These are phyloP conservation scores for Didymella segeticola DNA, from an alignment of 2,329 filamentous ascomycete genomes.

Conservation along the genomic window DNA sequence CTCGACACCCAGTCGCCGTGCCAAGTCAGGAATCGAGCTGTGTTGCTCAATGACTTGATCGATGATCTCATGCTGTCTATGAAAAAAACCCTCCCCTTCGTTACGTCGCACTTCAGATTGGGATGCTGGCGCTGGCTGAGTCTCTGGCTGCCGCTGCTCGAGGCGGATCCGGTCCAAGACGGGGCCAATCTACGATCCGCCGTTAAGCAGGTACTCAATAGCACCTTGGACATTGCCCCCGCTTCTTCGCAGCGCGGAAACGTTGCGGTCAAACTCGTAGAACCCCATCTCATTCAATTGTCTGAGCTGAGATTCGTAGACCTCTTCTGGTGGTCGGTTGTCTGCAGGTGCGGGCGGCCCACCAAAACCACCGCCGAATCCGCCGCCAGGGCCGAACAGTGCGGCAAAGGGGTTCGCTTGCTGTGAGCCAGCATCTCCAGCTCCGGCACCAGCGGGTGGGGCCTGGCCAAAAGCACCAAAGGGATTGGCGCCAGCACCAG, in stretches of 20 bases:
- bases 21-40: background rate
- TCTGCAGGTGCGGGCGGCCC: slow-evolving; percentile 67
- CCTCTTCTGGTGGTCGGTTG: slow-evolving; percentile 88
- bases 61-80: background rate
- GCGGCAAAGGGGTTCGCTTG: slow-evolving; percentile 51
- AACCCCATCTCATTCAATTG: slow-evolving; percentile 99
- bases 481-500: slow-evolving; percentile 47
- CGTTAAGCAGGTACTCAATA: slow-evolving; percentile 70
- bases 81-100: background rate
- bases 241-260: slow-evolving; percentile 83
- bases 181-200: slow-evolving; percentile 32
- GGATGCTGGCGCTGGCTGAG: background rate
- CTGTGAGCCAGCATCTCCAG: slow-evolving; percentile 30
- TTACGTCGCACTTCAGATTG: background rate
- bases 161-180: slow-evolving; percentile 10
- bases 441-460: slow-evolving; percentile 40
- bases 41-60: background rate
- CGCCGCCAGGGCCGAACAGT: slow-evolving; percentile 54
- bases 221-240: slow-evolving; percentile 95
- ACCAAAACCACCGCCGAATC: slow-evolving; percentile 48
- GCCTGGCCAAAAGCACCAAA: slow-evolving; percentile 56
- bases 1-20: background rate
- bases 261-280: slow-evolving; percentile 93
- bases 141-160: background rate
- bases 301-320: slow-evolving; percentile 86